Percentiles rank a stretch among this genome's conserved stretches.
Evolutionary conservation across 352 stramenopile species (phyloP).

Genomic region (Plasmopara muralis): DNA sequence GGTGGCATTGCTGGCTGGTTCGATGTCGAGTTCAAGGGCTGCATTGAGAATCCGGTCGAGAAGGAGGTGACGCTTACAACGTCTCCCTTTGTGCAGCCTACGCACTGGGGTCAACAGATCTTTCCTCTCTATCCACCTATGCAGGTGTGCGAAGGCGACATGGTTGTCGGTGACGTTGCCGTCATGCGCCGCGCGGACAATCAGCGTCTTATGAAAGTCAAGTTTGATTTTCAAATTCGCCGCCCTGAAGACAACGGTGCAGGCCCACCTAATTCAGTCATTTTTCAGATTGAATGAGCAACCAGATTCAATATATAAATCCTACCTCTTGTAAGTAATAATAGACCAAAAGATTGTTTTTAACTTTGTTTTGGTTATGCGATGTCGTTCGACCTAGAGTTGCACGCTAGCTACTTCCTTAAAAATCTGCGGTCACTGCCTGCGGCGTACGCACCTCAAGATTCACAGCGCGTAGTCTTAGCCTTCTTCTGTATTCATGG

Average conservation of each 20-base stretch:
- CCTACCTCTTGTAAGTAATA: too few species aligned
- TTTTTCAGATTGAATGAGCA: constrained; percentile 89
- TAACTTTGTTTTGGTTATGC: background rate
- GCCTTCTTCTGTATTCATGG: constrained; percentile 84
- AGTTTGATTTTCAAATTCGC: constrained; percentile 73
- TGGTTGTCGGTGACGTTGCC: constrained; percentile 60
- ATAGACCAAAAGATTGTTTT: too few species aligned
- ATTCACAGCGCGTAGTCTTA: constrained; percentile 75
- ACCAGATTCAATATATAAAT: background rate
- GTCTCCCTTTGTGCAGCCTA: constrained; percentile 85
- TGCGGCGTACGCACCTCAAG: constrained; percentile 66
- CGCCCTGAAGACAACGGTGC: constrained; percentile 52
- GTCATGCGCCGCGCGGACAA: constrained; percentile 78
- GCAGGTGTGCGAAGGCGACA: constrained; percentile 79
- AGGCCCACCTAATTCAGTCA: constrained; percentile 39
- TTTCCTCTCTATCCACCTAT: constrained; percentile 78
- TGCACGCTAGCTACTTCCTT: constrained; percentile 79
- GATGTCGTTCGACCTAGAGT: constrained; percentile 52
- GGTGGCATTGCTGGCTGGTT: constrained; percentile 98
- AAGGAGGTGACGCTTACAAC: constrained; percentile 87
- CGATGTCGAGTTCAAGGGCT: constrained; percentile 97
- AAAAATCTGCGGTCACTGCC: constrained; percentile 66
- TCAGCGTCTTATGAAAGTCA: constrained; percentile 86
- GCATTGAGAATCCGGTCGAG: constrained; percentile 57
- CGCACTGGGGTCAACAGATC: constrained; percentile 84